Conservation (phyloP, 768 basidiomycete species). For the Lentinula lateritia region DNA sequence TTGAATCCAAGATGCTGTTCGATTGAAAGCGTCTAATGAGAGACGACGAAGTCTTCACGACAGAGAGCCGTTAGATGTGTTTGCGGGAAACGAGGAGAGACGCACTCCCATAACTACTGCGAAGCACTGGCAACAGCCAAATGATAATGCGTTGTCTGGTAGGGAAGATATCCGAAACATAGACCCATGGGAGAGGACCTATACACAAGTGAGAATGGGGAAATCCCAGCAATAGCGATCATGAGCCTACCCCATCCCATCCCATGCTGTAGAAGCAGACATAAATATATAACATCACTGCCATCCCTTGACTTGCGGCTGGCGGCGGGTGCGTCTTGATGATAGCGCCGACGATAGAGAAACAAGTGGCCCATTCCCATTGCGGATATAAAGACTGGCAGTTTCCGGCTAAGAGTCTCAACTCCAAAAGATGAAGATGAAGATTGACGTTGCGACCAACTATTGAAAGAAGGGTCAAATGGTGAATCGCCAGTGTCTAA, state of each 20-base stretch:
- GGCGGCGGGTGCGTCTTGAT: conserved; percentile 52
- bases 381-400: conserved; percentile 48
- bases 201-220: not conserved
- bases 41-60: conserved; percentile 40
- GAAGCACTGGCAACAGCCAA: conserved; percentile 68
- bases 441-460: conserved; percentile 58
- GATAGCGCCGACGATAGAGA: conserved; percentile 62
- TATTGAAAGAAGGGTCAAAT: conserved; percentile 27
- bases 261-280: conserved; percentile 63
- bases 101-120: conserved; percentile 61
- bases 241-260: conserved; percentile 35
- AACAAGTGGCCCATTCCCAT: conserved; percentile 45
- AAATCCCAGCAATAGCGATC: not conserved
- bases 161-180: conserved; percentile 82
- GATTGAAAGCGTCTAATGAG: conserved; percentile 46
- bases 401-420: conserved; percentile 57
- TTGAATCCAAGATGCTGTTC: conserved; percentile 43
- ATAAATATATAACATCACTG: conserved; percentile 58
- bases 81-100: conserved; percentile 12
- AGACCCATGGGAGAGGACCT: conserved; percentile 53
- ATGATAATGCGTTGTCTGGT: conserved; percentile 77
- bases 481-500: too few species aligned
- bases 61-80: too few species aligned
- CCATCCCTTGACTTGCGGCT: conserved; percentile 51
- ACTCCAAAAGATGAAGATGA: conserved; percentile 69